These are phyloP conservation scores for Zasmidium angulare DNA, from an alignment of 2,329 filamentous ascomycete genomes.

Conservation along the genomic window DNA sequence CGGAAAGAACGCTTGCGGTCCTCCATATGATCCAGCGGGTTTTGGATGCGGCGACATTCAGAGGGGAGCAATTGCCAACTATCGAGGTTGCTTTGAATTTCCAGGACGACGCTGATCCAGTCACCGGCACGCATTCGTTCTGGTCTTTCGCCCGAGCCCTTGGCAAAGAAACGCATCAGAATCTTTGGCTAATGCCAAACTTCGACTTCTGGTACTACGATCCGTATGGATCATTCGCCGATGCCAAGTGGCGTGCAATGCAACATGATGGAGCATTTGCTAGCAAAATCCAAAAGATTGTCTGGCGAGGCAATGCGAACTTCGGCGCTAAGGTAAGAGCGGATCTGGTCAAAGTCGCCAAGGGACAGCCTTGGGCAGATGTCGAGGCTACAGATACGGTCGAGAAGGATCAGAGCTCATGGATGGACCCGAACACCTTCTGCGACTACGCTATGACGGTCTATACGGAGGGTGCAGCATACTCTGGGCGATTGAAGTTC, in stretches of 20 bases:
- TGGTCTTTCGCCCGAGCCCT: conserved; percentile 22
- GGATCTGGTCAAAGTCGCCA: conserved; percentile 28
- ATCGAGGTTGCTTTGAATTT: conserved; percentile 8
- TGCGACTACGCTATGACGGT: conserved; percentile 28
- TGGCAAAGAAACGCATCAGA: conserved; percentile 34
- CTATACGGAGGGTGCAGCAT: conserved; percentile 31
- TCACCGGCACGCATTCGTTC: conserved; percentile 18
- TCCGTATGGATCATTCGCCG: conserved; percentile 11
- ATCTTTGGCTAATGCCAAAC: conserved; percentile 52
- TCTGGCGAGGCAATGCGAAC: conserved; percentile 30
- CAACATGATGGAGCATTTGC: conserved; percentile 18
- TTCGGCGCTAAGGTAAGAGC: conserved; percentile 26
- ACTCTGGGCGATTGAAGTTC: conserved; percentile 31
- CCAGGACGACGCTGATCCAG: conserved; percentile 14
- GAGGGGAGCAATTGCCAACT: too few species aligned
- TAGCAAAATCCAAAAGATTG: conserved; percentile 25
- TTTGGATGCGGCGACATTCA: too few species aligned
- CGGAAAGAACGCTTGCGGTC: too few species aligned
- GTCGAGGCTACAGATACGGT: conserved; percentile 16
- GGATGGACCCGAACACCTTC: conserved; percentile 21
- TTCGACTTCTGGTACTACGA: conserved; percentile 51
- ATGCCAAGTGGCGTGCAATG: conserved; percentile 23
- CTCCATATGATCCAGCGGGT: too few species aligned
- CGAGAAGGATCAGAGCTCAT: conserved; percentile 12
- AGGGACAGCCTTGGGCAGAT: conserved; percentile 37